Conservation (phyloP, 176 grass and related monocot species). For the Lolium perenne region DNA sequence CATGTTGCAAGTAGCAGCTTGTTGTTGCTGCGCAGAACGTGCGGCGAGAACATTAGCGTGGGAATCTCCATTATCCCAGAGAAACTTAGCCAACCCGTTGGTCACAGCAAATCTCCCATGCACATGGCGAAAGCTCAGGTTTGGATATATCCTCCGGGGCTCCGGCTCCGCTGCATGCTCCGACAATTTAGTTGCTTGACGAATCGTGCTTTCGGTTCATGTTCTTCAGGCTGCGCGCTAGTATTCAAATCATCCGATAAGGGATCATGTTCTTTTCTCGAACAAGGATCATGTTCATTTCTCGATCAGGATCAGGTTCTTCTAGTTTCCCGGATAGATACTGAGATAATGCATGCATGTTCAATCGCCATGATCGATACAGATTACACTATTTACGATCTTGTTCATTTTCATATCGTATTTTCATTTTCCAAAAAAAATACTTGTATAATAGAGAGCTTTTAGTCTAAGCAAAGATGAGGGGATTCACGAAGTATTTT, state of each 20-base stretch:
- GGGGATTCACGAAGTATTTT: too few species aligned
- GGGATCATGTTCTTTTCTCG: not conserved
- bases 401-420: too few species aligned
- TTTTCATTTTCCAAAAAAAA: too few species aligned
- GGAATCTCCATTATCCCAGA: conserved; percentile 32
- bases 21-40: conserved; percentile 5
- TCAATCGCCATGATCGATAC: too few species aligned
- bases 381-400: too few species aligned
- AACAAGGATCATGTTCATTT: too few species aligned
- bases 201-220: conserved; percentile 22
- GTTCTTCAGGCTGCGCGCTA: not conserved
- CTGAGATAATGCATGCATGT: too few species aligned
- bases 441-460: too few species aligned
- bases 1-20: conserved; percentile 11
- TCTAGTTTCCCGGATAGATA: too few species aligned
- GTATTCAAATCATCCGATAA: not conserved
- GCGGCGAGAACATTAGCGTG: not conserved
- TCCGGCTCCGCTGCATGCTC: not conserved
- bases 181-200: conserved; percentile 24
- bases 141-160: not conserved
- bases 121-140: conserved; percentile 31
- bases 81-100: not conserved
- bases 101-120: not conserved
- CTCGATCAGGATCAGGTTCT: too few species aligned
- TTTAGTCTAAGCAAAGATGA: too few species aligned